Base-by-base conservation (phyloP, 257 asterid species). In the Thymus quinquecostatus region DNA sequence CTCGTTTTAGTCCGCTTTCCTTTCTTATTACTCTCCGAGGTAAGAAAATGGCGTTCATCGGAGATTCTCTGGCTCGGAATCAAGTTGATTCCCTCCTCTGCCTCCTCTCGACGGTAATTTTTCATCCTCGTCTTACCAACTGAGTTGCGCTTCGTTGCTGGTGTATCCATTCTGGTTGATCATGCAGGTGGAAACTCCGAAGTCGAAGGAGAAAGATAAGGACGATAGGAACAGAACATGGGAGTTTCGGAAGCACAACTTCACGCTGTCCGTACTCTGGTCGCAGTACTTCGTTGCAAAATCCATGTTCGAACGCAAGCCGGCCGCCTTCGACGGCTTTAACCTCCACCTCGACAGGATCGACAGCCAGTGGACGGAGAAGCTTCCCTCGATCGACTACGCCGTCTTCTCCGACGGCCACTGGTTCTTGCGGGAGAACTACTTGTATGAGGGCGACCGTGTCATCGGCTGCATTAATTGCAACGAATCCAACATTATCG, bases 71-170 rank as follows among this genome's bases (percentile, higher is more conserved):
- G 3, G 87, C 88, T 48, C 68, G 93, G 68, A 89, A 92, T 44
- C 98, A 92, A 38, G 77, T 88, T 86, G 96, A 92, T 47, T 92
- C 98, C 29, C 92, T 89, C 44, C 87, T 86, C 11, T 92, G 97
- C 70, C 84, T 87, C 41, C 74, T 89, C 51, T 86, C 96, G 14
- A 21, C 21, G 21, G 21, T 21, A 21, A 21, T 21, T 21, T 21
- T 21, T 21, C 21, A 21, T 21, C 21, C 21, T 21, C 21, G 21
- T 21, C 21, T 21, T 21, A 21, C 21, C 21, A 21, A 21, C 21
- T 21, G 21, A 21, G 21, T 21, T 21, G 21, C 21, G 21, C 21
- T 21, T 21, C 21, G 21, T 21, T 21, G 21, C 21, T 21, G 21
- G 21, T 21, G 21, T 21, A 21, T 21, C 21, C 21, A 21, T 21